Percentiles rank a stretch among this genome's conserved stretches.
Conservation (phyloP, 805 yeast species). For the Yarrowia sp. region DNA sequence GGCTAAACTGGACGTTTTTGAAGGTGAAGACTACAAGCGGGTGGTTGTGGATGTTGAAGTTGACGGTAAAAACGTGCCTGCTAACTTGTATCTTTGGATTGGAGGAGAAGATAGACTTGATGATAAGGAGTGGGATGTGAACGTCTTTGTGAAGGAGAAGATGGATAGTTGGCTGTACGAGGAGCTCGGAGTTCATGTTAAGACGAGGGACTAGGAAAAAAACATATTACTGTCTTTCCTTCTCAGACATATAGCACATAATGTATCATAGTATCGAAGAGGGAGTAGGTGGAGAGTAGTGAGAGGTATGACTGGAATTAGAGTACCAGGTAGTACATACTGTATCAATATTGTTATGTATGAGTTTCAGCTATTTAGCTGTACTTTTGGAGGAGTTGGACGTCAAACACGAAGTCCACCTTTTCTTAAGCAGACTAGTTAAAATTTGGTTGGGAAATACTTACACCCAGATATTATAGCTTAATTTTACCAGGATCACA, state of each 20-base stretch:
- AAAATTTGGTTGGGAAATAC: no score
- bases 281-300: no score
- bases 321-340: no score
- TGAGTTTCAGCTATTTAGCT: no score
- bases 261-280: neutral
- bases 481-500: no score
- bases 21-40: constrained; percentile 26
- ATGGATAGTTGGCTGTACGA: constrained; percentile 30
- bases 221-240: neutral
- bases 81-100: constrained; percentile 29
- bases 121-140: constrained; percentile 27
- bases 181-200: constrained; percentile 27
- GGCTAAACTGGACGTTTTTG: constrained; percentile 9
- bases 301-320: no score
- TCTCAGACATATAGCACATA: neutral
- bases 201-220: neutral
- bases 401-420: no score
- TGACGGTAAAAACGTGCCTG: constrained; percentile 1
- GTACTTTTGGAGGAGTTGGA: no score
- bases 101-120: constrained; percentile 21
- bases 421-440: no score
- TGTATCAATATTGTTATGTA: no score
- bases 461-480: no score
- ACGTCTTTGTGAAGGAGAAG: constrained; percentile 17
- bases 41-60: constrained; percentile 14